These are phyloP conservation scores for Seminavis robusta DNA, from an alignment of 108 stramenopile genomes.

Conservation along the genomic window DNA sequence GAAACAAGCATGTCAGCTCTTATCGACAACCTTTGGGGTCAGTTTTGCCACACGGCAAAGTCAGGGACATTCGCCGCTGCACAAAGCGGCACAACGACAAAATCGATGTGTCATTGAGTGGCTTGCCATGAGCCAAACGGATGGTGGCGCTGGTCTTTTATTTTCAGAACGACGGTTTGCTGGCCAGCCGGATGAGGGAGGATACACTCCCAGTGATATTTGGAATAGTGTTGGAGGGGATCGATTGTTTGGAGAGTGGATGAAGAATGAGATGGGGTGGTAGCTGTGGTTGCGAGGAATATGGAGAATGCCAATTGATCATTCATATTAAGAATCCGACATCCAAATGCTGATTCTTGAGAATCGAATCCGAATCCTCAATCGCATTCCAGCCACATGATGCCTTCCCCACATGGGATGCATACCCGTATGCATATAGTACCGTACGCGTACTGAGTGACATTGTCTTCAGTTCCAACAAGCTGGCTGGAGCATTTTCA, in stretches of 20 bases:
- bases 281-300: too few relatives aligned
- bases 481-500: too few relatives aligned
- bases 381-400: too few relatives aligned
- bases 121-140: slow-evolving; percentile 47
- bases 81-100: slow-evolving; percentile 72
- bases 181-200: slow-evolving; percentile 51
- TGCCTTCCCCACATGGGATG: too few relatives aligned
- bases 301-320: too few relatives aligned
- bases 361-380: too few relatives aligned
- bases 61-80: slow-evolving; percentile 76
- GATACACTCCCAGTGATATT: slow-evolving; percentile 73
- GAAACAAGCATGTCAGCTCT: slow-evolving; percentile 41
- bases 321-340: too few relatives aligned
- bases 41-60: slow-evolving; percentile 48
- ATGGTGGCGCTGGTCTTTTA: slow-evolving; percentile 26
- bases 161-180: slow-evolving; percentile 11
- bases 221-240: slow-evolving; percentile 67
- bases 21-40: slow-evolving; percentile 33
- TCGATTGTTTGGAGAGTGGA: slow-evolving; percentile 52
- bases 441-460: too few relatives aligned
- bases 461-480: too few relatives aligned
- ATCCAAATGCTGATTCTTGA: too few relatives aligned
- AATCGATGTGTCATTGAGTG: slow-evolving; percentile 67
- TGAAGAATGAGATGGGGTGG: slow-evolving; percentile 37
- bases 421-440: too few relatives aligned